Base-by-base conservation (phyloP, 192 early-diverging fungal genomes). In the Lunasporangiospora selenospora region DNA sequence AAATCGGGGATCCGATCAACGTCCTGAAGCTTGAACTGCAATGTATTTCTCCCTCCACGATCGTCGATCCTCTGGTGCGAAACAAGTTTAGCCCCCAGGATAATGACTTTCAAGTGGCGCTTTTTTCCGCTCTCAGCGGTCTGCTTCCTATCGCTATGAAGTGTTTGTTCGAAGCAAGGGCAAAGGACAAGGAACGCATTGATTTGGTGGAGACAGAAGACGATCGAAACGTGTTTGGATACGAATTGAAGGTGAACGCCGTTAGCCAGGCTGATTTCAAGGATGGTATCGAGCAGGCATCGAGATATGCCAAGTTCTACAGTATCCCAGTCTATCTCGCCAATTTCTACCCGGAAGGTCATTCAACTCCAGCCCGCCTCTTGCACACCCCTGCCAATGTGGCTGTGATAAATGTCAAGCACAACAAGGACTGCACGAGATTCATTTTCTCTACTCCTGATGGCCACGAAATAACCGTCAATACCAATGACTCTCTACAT, bases 251-350 rank as follows among this genome's bases (percentile, higher is more conserved):
- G 29, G 37, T 40, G 19, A 30, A 39, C 24, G 41, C 37, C 3
- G 3, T 55, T 13, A 40, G 36, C 24, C 1, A 19, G n/a, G 15
- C 53, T 6, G 6, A 55, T 8, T 55, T 55, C 30, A 32, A 39
- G 24, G 53, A 34, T 2, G 21, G 36, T 16, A 24, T 55, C 12
- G n/a, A 55, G 41, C 53, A 55, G 37, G 11, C 37, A 26, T 24
- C 37, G 41, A 55, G 23, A 55, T 55, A 55, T 55, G 53, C 53
- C 29, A 39, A 55, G 16, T 55, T 40, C 21, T 55, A 40, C 41
- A 3, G 26, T 19, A 54, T 54, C 36, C 24, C 15, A 3, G 41
- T 55, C 15, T 39, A 55, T 18, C 31, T 55, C 11, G 52, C 41
- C 31, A 55, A 55, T 39, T 55, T 55, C 37, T 40, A 55, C 21